Base-by-base conservation (phyloP, 257 asterid species). In the Forsythia viridissima region DNA sequence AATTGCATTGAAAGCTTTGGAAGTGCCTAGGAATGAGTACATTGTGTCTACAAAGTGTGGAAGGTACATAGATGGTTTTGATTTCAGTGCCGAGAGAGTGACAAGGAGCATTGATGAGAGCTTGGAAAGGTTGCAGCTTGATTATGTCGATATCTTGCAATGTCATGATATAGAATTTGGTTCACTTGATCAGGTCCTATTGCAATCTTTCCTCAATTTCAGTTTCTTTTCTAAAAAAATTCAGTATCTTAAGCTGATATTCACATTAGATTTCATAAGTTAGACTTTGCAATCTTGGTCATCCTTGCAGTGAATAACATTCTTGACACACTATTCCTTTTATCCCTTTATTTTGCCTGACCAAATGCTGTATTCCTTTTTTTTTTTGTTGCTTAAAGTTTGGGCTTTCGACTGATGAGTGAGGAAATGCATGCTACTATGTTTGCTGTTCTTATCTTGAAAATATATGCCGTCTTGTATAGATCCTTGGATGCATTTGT, bases 141-240 rank as follows among this genome's bases (percentile, higher is more conserved):
- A 93, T 88, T 96, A 90, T 80, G 98, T 96, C 8, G 99, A 96
- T 88, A 91, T 96, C 79, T 78, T 96, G 79, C 97, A 91, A 4
- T 92, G 97, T 72, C 99, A 96, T 84, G 99, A 96, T 82, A 96
- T 96, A 48, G 99, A 96, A 75, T 96, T 96, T 74, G 95, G 91
- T 36, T 91, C 97, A 43, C 98, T 96, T 24, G 97, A 93, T 84
- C 97, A 92, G 99, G 99, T 96, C 73, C 72, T 67, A 18, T 59
- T 78, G 36, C 57, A 42, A 9, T 48, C 70, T 37, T 16, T 12
- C 18, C 10, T 51, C 7, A 37, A 39, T 7, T 40, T n/a, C 15
- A 6, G 24, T 39, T 67, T 71, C 21, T 2, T 46, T 76, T 44
- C 37, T 73, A 15, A 42, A 68, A 1, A 13, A 69, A 4, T 30